Evolutionary conservation across 306 rosid genomes (phyloP), one percentile per base, ranked within the genome.

Genomic region (Medicago arabica): DNA sequence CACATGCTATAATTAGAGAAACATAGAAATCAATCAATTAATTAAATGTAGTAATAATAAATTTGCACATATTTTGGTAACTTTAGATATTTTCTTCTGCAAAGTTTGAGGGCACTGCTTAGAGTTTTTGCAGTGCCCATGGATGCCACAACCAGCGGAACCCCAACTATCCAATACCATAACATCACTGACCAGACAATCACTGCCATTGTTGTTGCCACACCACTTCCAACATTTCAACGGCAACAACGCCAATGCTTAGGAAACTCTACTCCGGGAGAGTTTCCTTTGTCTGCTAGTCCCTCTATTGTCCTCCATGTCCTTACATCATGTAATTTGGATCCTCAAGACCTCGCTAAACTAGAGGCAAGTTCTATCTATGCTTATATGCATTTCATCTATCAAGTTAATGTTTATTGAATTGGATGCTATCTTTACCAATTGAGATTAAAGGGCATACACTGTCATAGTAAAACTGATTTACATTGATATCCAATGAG

Each of bases 281-380:
- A 95, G 83, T 95, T 95, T 86, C 98, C 98, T 75, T 86, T 95
- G 80, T 96, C 97, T 46, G 89, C 97, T 23, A 92, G 75, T 77
- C 96, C 98, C 46, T 84, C 96, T 78, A 88, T 95, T 82, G 96
- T 95, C 58, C 98, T 95, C 80, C 97, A 95, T 88, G 98, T 95
- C 79, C 89, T 95, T 18, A 88, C 97, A 0, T 73, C 96, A 0
- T 90, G 93, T 82, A 84, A 85, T 83, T 85, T 95, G 93, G 93
- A 87, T 75, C 95, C 98, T 74, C 93, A 90, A 70, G 98, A 95
- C 88, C 94, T 95, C 57, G 97, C 97, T 49, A 95, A 85, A 80
- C 83, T 95, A 68, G 98, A 95, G 97, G 98, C 93, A 88, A 91
- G 98, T 82, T 19, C 58, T 71, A 9, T 36, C 55, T 70, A 9